phyloP scores from a whole-genome alignment of 768 basidiomycete genomes.

The Rhodotorula kratochvilovae region DNA sequence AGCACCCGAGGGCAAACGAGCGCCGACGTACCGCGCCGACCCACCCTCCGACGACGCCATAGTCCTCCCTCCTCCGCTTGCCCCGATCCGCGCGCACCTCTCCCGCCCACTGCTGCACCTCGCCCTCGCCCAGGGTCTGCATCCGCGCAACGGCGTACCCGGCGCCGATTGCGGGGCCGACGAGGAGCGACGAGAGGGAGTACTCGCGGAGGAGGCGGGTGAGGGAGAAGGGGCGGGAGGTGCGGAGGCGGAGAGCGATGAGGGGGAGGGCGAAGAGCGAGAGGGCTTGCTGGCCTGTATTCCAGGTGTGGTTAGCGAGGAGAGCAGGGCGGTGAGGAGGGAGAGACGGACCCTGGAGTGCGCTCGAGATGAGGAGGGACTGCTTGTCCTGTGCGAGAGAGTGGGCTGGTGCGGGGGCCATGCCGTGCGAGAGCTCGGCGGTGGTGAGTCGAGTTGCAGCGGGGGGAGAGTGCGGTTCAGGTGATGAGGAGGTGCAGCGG shows the following conservation, averaged over 20 bases:
- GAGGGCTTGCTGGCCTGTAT: conserved; percentile 11
- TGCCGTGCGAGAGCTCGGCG: not conserved
- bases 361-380: not conserved
- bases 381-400: not conserved
- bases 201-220: conserved; percentile 1
- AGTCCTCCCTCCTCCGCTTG: conserved; percentile 11
- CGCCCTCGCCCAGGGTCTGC: not conserved
- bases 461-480: too few species aligned
- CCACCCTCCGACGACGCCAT: conserved; percentile 11
- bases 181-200: conserved; percentile 3
- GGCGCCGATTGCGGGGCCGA: conserved; percentile 10
- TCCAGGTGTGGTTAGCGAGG: not conserved
- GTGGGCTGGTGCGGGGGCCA: not conserved
- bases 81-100: not conserved
- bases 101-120: not conserved
- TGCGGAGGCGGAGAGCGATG: not conserved
- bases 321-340: not conserved
- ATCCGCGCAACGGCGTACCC: conserved; percentile 4
- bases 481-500: too few species aligned
- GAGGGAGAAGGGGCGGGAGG: not conserved
- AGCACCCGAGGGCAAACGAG: too few species aligned
- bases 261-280: not conserved
- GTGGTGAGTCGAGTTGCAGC: too few species aligned
- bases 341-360: not conserved
- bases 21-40: conserved; percentile 7